Base-by-base conservation (phyloP, 2,329 filamentous ascomycete genomes). In the Trichothecium roseum region DNA sequence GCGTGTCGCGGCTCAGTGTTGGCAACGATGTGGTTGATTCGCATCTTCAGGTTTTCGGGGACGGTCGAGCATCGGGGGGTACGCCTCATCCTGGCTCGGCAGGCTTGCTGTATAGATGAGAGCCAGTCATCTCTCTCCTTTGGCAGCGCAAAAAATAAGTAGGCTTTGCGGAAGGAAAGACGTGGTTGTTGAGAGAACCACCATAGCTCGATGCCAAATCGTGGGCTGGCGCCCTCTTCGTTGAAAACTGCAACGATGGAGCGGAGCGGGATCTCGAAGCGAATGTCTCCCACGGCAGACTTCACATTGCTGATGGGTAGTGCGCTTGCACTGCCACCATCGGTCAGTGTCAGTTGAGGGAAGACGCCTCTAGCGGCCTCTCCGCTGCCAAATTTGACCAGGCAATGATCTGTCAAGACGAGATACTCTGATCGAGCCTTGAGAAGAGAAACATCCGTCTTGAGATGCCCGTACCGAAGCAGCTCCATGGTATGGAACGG, bases 151-250 rank as follows among this genome's bases (percentile, higher is more conserved):
- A 75, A 73, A 46, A 67, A 67, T 27, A 74, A 51, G 28, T 66
- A 63, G 3, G 65, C 53, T 39, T 63, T 68, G 39, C 56, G 56
- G 41, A 69, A 73, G 12, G 60, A 54, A 28, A 68, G 53, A 10
- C 59, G 55, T 3, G 63, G 60, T 37, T 60, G 55, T 13, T 54
- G 49, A 12, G 63, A 63, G 38, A 61, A 64, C 71, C 71, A 75
- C 69, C 70, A 75, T 2, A 74, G 57, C 45, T 76, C 71, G 34
- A 75, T 50, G 5, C 68, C 68, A 30, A 68, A 70, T 6, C 64
- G 62, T 10, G 67, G 62, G 32, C 63, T 59, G 2, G 61, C 60
- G 30, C 61, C 63, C 45, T 74, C 69, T 20, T 69, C 64, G 20
- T 62, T 62, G 42, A 72, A 74, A 3, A 63, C 62, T 3, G 71